Percentiles rank a stretch among this genome's conserved stretches.
Conservation (phyloP, 352 stramenopile species). For the Globisporangium splendens region DNA sequence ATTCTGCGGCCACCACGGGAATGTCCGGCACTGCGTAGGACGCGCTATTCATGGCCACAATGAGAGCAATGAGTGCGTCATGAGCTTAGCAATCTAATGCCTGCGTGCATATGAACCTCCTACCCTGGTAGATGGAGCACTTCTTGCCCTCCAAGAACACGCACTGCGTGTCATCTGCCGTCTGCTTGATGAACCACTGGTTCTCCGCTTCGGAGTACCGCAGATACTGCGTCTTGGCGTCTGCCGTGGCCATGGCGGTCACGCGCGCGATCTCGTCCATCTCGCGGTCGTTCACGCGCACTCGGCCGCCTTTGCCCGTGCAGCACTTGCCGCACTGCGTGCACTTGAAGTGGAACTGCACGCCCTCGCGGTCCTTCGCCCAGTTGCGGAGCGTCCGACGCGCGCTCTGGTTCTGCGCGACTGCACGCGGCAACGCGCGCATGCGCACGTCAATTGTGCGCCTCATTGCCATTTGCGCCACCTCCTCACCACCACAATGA, state of each 20-base stretch:
- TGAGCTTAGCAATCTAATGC: not conserved
- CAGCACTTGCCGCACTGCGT: constrained; percentile 79
- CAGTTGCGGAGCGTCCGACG: constrained; percentile 29
- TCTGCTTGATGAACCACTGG: constrained; percentile 45
- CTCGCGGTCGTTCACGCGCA: constrained; percentile 66
- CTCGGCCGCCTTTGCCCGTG: constrained; percentile 57
- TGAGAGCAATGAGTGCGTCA: not conserved
- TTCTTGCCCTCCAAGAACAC: constrained; percentile 63
- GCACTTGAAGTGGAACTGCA: constrained; percentile 59
- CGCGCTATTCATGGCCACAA: constrained; percentile 24
- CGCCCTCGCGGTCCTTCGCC: constrained; percentile 26
- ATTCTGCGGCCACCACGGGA: constrained; percentile 79
- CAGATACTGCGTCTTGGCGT: constrained; percentile 41
- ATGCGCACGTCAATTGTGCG: not conserved
- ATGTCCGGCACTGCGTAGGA: constrained; percentile 77
- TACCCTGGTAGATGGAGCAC: constrained; percentile 67
- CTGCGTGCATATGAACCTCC: not conserved
- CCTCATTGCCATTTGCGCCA: too few species aligned
- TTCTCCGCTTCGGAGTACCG: not conserved
- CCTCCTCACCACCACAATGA: too few species aligned
- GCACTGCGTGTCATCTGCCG: constrained; percentile 51
- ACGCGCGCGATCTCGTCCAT: constrained; percentile 36
- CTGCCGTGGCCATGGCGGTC: constrained; percentile 23
- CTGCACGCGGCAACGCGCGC: not conserved
- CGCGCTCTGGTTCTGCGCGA: not conserved